Conservation (phyloP, 2,329 filamentous ascomycete species). For the Aspergillus sp. region DNA sequence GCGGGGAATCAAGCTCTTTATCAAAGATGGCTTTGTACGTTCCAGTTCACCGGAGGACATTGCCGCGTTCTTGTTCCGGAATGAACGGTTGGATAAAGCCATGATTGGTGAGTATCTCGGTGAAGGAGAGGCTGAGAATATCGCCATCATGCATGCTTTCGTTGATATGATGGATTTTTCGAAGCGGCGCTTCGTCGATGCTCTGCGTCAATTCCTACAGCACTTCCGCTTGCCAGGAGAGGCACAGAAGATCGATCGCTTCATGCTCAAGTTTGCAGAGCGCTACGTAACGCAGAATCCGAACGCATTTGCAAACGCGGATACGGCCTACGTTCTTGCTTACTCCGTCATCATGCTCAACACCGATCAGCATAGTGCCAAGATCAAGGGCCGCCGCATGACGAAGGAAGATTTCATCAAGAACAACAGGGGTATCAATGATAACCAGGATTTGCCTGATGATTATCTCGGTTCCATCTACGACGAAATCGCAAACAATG, state of each 20-base stretch:
- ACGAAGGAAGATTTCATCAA: constrained; percentile 97
- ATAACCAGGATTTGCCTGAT: constrained; percentile 87
- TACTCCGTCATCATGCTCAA: constrained; percentile 98
- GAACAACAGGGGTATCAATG: constrained; percentile 98
- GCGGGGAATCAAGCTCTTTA: constrained; percentile 78
- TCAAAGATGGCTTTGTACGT: constrained; percentile 83
- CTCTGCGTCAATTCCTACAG: constrained; percentile 86
- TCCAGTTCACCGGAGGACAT: constrained; percentile 79
- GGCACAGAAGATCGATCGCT: constrained; percentile 97
- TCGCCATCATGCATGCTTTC: constrained; percentile 98
- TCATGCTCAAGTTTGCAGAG: constrained; percentile 99
- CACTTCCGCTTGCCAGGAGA: constrained; percentile 94
- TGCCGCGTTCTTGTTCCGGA: constrained; percentile 76
- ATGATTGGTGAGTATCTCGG: constrained; percentile 93
- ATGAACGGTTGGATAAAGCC: constrained; percentile 85
- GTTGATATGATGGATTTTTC: constrained; percentile 94
- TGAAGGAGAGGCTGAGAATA: constrained; percentile 88
- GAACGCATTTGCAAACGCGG: constrained; percentile 95
- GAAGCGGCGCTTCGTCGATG: constrained; percentile 88
- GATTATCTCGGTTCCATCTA: constrained; percentile 89
- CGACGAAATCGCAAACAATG: constrained; percentile 86
- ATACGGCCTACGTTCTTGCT: constrained; percentile 92
- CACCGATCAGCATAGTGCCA: constrained; percentile 89
- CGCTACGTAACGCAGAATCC: constrained; percentile 93
- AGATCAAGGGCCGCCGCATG: constrained; percentile 82